phyloP scores from a whole-genome alignment of 257 asterid species.

The Solanum arcanum region DNA sequence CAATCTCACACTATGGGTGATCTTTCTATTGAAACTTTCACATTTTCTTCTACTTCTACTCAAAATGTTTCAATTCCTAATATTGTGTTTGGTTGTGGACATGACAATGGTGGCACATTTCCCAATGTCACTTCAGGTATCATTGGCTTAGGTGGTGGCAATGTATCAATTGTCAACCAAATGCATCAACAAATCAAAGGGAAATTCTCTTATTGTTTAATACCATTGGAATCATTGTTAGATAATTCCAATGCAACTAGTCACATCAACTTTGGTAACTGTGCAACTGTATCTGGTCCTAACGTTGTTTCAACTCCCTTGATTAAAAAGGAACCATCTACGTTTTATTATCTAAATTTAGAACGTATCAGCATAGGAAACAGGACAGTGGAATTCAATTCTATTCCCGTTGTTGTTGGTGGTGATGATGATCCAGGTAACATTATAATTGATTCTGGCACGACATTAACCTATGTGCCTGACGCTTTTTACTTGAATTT shows the following conservation, averaged over 20 bases:
- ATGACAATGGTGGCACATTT: not conserved
- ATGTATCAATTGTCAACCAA: not conserved
- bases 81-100: slow-evolving; percentile 7
- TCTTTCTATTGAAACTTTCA: not conserved
- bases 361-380: not conserved
- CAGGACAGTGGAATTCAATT: not conserved
- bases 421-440: not conserved
- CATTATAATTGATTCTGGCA: slow-evolving; percentile 11
- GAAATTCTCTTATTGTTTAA: slow-evolving; percentile 11
- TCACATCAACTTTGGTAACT: not conserved
- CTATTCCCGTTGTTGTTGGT: not conserved
- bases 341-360: slow-evolving; percentile 2
- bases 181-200: not conserved
- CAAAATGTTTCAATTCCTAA: not conserved
- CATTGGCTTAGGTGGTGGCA: slow-evolving; percentile 6
- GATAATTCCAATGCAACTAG: not conserved
- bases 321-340: not conserved
- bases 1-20: not conserved
- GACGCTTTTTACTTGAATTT: not conserved
- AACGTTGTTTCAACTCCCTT: slow-evolving; percentile 6
- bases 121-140: not conserved
- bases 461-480: not conserved
- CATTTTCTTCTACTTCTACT: not conserved
- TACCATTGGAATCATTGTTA: not conserved
- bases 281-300: not conserved